Evolutionary conservation across 179 eudicot genomes (phyloP).

Genomic region (Drosera spatulata): DNA sequence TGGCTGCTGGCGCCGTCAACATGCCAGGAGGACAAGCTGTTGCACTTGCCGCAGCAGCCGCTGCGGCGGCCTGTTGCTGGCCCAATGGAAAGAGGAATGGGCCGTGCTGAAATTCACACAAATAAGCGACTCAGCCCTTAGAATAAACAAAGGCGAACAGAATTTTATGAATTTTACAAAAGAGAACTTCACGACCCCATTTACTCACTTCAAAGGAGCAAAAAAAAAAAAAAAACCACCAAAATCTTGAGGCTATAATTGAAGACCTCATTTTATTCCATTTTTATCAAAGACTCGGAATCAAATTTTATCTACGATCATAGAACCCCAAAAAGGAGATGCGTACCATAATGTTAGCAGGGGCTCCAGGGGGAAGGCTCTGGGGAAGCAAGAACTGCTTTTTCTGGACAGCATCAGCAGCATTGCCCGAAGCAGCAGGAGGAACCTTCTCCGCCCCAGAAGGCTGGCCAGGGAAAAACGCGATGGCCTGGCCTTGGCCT

Average conservation of each 20-base stretch:
- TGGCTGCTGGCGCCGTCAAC: constrained; percentile 29
- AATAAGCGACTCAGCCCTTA: neutral
- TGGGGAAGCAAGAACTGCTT: constrained; percentile 74
- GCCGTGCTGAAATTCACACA: constrained; percentile 36
- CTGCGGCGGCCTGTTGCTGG: constrained; percentile 43
- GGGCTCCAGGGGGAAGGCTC: constrained; percentile 59
- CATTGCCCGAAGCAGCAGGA: constrained; percentile 28
- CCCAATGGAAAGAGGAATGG: constrained; percentile 89
- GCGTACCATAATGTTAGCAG: constrained; percentile 65
- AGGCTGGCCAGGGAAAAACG: constrained; percentile 48
- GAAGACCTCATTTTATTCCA: no score
- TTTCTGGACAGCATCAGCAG: constrained; percentile 51
- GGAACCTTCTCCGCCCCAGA: constrained; percentile 44
- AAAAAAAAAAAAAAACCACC: no score
- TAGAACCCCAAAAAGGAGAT: neutral
- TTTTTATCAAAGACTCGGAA: no score
- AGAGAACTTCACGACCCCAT: neutral
- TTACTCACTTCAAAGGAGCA: neutral
- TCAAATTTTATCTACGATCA: no score
- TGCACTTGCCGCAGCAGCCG: constrained; percentile 23
- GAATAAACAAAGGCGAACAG: neutral
- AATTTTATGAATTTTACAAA: neutral
- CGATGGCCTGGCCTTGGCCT: constrained; percentile 26
- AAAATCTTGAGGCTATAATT: no score
- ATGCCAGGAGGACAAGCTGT: constrained; percentile 37